Evolutionary conservation across 2,329 filamentous ascomycete species (phyloP).

Genomic region (Ampelomyces quisqualis): DNA sequence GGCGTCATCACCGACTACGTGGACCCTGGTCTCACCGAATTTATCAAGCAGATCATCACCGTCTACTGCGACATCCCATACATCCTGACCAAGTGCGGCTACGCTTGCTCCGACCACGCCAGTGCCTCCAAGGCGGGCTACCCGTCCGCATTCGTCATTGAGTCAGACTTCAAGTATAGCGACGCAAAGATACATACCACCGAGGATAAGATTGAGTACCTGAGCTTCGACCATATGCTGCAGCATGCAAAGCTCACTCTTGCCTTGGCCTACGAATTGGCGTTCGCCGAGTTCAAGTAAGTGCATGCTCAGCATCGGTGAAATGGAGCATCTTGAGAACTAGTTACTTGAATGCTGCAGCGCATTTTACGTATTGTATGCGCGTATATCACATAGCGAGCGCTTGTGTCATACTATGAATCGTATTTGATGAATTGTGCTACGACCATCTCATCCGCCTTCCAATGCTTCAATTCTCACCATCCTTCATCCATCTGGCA

Average conservation of each 20-base stretch:
- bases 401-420: not conserved
- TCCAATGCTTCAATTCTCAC: too few relatives aligned
- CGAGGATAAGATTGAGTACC: conserved; percentile 68
- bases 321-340: too few relatives aligned
- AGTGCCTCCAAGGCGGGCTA: conserved; percentile 73
- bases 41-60: conserved; percentile 86
- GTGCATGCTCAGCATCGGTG: not conserved
- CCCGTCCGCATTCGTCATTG: conserved; percentile 74
- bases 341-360: not conserved
- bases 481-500: too few relatives aligned
- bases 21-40: conserved; percentile 75
- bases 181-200: conserved; percentile 70
- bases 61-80: conserved; percentile 88
- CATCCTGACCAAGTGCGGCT: conserved; percentile 84
- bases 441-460: too few relatives aligned
- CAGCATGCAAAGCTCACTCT: conserved; percentile 85
- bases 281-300: conserved; percentile 67
- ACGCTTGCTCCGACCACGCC: conserved; percentile 77
- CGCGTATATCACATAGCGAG: not conserved
- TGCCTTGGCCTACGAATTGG: conserved; percentile 80
- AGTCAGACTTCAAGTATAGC: conserved; percentile 65
- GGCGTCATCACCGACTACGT: conserved; percentile 94
- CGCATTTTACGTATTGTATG: not conserved
- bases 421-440: too few relatives aligned
- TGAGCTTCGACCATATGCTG: conserved; percentile 87